Evolutionary conservation across 1,284 basidiomycete species (phyloP), one percentile per base, ranked within the genome.

Genomic region (Apiotrichum montevideense): DNA sequence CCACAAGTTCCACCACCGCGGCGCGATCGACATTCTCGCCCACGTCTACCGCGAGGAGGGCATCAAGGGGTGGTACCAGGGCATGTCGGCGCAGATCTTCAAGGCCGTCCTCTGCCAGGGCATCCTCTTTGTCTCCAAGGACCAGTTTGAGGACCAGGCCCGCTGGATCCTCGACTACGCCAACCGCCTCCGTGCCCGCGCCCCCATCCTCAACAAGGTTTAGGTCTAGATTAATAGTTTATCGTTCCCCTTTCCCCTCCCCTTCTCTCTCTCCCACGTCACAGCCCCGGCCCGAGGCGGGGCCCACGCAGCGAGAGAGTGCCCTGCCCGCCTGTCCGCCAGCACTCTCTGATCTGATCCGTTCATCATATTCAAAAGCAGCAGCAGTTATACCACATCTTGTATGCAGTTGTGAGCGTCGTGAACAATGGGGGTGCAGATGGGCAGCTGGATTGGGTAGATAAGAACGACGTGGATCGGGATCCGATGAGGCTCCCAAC

Each of bases 51-150:
- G 81, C 69, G 83, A 85, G 65, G 82, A 92, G 66, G 91, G 90
- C 1, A 78, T 90, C 64, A 61, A 79, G 14, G 95, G 96, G n/a
- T 96, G 91, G 91, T 98, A 99, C 77, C 89, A 92, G 85, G 95
- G 95, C 56, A 78, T 86, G 75, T 74, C 78, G 61, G 81, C 82
- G 14, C 82, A 83, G 72, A 82, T 83, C 63, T 72, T 79, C 61
- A 83, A 84, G 72, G 82, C 82, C 5, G 81, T 83, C 14, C 71
- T 84, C n/a, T 79, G 80, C 32, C 81, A 82, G 70, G 74, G 74
- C 48, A 78, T 78, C 62, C 63, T 77, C 15, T 78, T 78, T 58
- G 75, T 77, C 43, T 71, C 71, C 45, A 78, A 78, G 63, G 76
- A 76, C 54, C 70, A 77, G 55, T 77, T 78, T 57, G 77, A 78